Conservation (phyloP, 1,284 basidiomycete species). For the Rugosomyces carneus region DNA sequence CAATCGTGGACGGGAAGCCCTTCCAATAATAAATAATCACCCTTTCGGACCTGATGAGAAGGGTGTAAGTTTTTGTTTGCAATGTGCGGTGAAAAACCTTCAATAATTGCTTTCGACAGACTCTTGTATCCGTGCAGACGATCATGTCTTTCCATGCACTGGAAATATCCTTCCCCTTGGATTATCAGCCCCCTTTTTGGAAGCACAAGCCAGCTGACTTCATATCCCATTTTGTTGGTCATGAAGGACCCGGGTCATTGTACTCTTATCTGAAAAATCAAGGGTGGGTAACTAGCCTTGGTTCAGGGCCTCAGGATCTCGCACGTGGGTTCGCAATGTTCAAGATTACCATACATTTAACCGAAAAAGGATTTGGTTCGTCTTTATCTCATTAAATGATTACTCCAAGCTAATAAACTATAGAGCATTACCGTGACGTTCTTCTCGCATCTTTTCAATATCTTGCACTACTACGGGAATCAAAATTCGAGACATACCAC, state of each 20-base stretch:
- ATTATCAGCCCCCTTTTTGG: conserved; percentile 79
- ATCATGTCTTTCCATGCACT: conserved; percentile 87
- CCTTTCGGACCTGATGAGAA: conserved; percentile 71
- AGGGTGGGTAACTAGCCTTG: conserved; percentile 86
- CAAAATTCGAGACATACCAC: conserved; percentile 65
- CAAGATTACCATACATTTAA: conserved; percentile 79
- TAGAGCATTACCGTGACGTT: conserved; percentile 76
- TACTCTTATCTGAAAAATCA: conserved; percentile 89
- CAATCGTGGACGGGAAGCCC: conserved; percentile 63
- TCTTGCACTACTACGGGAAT: conserved; percentile 72
- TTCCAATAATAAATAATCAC: conserved; percentile 69
- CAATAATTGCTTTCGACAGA: conserved; percentile 37
- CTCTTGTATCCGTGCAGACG: conserved; percentile 82
- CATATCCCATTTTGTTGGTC: conserved; percentile 86
- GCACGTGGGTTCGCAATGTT: conserved; percentile 88
- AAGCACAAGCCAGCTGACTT: conserved; percentile 79
- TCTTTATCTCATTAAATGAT: conserved; percentile 11
- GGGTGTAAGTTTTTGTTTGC: conserved; percentile 49
- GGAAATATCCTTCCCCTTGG: conserved; percentile 86
- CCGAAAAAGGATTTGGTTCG: conserved; percentile 82
- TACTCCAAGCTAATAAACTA: conserved; percentile 1
- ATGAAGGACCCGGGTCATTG: conserved; percentile 94
- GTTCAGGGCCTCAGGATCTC: conserved; percentile 67
- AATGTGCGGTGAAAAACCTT: background rate
- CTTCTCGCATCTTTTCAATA: conserved; percentile 82